phyloP scores from a whole-genome alignment of 1,284 basidiomycete genomes.

The Leccinum angustisporum region DNA sequence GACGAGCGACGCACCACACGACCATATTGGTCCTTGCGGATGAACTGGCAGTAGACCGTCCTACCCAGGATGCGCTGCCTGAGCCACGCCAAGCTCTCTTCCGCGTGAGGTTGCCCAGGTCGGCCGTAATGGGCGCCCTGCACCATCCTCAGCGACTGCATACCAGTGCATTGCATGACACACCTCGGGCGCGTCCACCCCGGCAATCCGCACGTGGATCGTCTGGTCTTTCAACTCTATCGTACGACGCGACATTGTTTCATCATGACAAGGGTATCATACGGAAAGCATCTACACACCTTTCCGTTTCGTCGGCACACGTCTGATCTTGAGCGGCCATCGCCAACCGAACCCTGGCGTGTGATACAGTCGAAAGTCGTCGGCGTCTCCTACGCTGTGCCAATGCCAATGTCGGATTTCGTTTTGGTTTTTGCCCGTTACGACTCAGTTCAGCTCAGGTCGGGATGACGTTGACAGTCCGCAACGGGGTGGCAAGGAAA shows the following conservation, averaged over 20 bases:
- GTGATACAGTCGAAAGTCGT: constrained; percentile 81
- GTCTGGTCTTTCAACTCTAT: constrained; percentile 67
- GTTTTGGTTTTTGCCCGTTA: background rate
- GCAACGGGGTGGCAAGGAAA: background rate
- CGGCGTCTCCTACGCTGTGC: constrained; percentile 78
- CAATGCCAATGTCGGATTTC: background rate
- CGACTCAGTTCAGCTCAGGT: background rate
- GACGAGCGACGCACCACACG: constrained; percentile 57
- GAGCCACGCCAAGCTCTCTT: constrained; percentile 75
- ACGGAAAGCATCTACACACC: constrained; percentile 40
- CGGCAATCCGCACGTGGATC: constrained; percentile 82
- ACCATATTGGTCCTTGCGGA: constrained; percentile 78
- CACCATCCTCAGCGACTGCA: background rate
- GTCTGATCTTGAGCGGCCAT: constrained; percentile 69
- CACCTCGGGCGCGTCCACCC: constrained; percentile 89
- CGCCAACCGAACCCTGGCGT: constrained; percentile 74
- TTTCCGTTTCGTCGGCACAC: constrained; percentile 58
- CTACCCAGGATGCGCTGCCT: constrained; percentile 55
- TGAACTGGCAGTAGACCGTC: constrained; percentile 64
- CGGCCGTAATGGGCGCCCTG: constrained; percentile 80
- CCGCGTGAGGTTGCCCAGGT: constrained; percentile 67
- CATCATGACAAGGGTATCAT: background rate
- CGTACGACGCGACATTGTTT: background rate
- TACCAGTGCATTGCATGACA: background rate
- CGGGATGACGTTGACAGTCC: background rate